Evolutionary conservation across 106 monocot genomes (phyloP), one percentile per base, ranked within the genome.

Genomic region (Acanthochlamys bracteata): DNA sequence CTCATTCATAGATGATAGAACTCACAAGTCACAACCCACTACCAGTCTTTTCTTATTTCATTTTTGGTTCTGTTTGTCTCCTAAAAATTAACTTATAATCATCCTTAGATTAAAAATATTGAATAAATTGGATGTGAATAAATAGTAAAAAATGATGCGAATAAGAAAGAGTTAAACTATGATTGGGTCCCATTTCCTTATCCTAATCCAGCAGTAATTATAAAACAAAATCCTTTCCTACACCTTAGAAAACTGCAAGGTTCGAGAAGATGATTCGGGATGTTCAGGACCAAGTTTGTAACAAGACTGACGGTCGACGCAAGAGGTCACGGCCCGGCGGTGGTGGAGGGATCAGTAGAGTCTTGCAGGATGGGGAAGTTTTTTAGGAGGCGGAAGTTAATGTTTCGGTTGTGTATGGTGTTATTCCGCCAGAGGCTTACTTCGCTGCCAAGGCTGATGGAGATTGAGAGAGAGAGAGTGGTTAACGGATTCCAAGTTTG

Each of bases 371-470:
- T 14, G 98, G 92, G 0, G 78, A 20, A 11, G 92, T 98, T 24
- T 98, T 79, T 66, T 92, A 98, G 88, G 92, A 98, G 79, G 98
- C 98, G 0, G 98, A 91, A 56, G 92, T 98, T n/a, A 98, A 98
- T 64, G 98, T 98, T 27, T 92, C 92, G 6, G 98, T 98, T 21
- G 98, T 98, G 10, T 98, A 98, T 42, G 98, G 98, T n/a, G 71
- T 86, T 52, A 98, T 98, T 92, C 98, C 98, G 0, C 98, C 98
- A 12, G 98, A 98, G 23, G 98, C 98, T 0, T 98, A 98, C 64
- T 65, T 92, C 24, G 98, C 98, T 0, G 98, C 98, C 59, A 91
- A 86, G 68, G 90, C 86, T 9, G 78, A 52, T 9, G 53, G 53
- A 60, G 79, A 64, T 33, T 33, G 33, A 33, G 33, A 6, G 6